phyloP scores from a whole-genome alignment of 2,329 filamentous ascomycete genomes.

The Stromatinia cepivora region DNA sequence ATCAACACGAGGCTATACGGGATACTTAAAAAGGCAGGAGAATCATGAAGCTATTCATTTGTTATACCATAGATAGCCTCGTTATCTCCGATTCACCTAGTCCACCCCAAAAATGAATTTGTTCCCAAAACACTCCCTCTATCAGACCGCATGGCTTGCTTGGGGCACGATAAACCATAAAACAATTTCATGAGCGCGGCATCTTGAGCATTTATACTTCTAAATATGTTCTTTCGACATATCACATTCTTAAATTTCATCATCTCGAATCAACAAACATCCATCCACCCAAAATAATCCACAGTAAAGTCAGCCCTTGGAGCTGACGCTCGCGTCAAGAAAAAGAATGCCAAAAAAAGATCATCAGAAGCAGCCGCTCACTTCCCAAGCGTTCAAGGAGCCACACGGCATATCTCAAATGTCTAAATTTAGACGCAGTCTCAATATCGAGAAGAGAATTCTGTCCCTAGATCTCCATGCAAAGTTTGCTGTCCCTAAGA shows the following conservation, averaged over 20 bases:
- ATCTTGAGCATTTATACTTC: rapidly evolving
- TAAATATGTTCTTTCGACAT: not conserved
- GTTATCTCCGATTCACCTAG: not conserved
- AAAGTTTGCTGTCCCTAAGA: not conserved
- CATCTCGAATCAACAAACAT: not conserved
- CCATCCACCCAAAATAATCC: not conserved
- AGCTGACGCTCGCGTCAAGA: not conserved
- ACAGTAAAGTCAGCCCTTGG: not conserved
- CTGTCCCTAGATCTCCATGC: not conserved
- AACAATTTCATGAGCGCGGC: not conserved
- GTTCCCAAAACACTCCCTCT: not conserved
- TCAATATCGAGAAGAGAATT: not conserved
- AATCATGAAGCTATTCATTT: too few relatives aligned
- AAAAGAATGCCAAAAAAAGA: not conserved
- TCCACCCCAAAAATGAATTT: not conserved
- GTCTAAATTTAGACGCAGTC: not conserved
- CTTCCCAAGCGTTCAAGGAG: not conserved
- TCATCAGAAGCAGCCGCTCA: not conserved
- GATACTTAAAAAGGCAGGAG: not conserved
- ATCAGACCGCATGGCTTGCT: not conserved
- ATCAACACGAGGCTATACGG: not conserved
- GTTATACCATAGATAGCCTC: not conserved
- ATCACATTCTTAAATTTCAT: not conserved
- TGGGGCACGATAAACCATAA: not conserved
- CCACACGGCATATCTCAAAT: not conserved